phyloP scores from a whole-genome alignment of 2,329 filamentous ascomycete species.

The Aureobasidium sp. region DNA sequence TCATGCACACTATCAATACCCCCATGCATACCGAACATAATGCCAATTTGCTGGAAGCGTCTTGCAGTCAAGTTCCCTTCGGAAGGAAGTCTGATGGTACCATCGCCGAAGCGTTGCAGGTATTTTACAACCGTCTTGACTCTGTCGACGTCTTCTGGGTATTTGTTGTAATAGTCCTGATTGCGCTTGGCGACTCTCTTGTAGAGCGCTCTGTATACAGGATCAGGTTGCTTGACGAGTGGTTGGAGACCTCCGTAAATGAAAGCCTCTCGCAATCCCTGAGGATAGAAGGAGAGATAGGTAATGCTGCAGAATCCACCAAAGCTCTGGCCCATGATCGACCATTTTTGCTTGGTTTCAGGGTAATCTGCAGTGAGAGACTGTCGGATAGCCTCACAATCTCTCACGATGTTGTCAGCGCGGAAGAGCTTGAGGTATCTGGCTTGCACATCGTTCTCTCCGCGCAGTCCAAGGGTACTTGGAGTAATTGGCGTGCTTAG shows the following conservation, averaged over 20 bases:
- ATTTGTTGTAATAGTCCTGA: constrained; percentile 73
- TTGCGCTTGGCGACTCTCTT: constrained; percentile 65
- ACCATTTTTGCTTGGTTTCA: constrained; percentile 66
- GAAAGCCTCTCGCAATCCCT: constrained; percentile 74
- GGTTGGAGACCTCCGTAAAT: constrained; percentile 78
- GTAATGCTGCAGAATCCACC: constrained; percentile 80
- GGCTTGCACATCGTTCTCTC: constrained; percentile 60
- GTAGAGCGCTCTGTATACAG: constrained; percentile 69
- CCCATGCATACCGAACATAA: constrained; percentile 71
- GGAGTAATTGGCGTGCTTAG: constrained; percentile 74
- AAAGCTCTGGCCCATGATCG: constrained; percentile 82
- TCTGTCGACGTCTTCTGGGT: constrained; percentile 65
- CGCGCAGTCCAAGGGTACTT: constrained; percentile 59
- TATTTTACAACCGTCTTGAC: constrained; percentile 61
- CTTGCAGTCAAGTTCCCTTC: constrained; percentile 66
- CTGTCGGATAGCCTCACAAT: constrained; percentile 78
- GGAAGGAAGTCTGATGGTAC: constrained; percentile 59
- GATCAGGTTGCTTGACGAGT: constrained; percentile 61
- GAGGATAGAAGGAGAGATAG: constrained; percentile 73
- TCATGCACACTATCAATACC: constrained; percentile 70
- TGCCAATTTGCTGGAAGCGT: constrained; percentile 70
- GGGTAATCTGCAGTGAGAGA: constrained; percentile 65
- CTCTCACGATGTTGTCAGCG: constrained; percentile 82
- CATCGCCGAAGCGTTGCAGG: constrained; percentile 50
- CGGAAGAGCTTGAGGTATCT: constrained; percentile 78